These are phyloP conservation scores for Cyathus striatus DNA, from an alignment of 768 basidiomycete species.

Conservation along the genomic window DNA sequence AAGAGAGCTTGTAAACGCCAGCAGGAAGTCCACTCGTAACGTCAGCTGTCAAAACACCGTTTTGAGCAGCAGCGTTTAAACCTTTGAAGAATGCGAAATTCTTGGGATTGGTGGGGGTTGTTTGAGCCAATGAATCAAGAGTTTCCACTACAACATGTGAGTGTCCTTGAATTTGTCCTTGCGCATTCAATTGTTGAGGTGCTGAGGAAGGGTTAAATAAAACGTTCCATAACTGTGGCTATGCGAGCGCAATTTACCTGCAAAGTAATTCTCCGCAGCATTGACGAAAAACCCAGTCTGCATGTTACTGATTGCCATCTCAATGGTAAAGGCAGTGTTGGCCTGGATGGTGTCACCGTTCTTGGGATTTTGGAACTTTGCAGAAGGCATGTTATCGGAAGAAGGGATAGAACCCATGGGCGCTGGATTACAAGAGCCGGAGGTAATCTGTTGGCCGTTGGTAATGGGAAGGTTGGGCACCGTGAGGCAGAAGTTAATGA, in stretches of 20 bases:
- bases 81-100: conserved; percentile 58
- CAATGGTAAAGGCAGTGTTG: conserved; percentile 44
- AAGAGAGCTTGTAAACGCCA: conserved; percentile 54
- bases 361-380: conserved; percentile 39
- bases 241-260: too few species aligned
- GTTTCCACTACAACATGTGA: conserved; percentile 55
- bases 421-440: conserved; percentile 55
- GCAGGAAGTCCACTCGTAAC: conserved; percentile 53
- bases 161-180: conserved; percentile 51
- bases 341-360: conserved; percentile 40
- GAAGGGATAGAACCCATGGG: conserved; percentile 53
- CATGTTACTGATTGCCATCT: conserved; percentile 40
- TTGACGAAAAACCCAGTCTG: conserved; percentile 55
- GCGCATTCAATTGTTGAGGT: conserved; percentile 46
- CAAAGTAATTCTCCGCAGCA: conserved; percentile 46
- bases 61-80: conserved; percentile 37
- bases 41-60: conserved; percentile 44
- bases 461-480: conserved; percentile 43
- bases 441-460: conserved; percentile 46
- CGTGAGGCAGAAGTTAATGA: conserved; percentile 50
- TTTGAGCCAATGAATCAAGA: conserved; percentile 36
- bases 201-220: too few species aligned
- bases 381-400: conserved; percentile 38
- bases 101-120: conserved; percentile 41
- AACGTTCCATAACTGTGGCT: too few species aligned